phyloP scores from a whole-genome alignment of 768 basidiomycete genomes.

The Russula earlei region DNA sequence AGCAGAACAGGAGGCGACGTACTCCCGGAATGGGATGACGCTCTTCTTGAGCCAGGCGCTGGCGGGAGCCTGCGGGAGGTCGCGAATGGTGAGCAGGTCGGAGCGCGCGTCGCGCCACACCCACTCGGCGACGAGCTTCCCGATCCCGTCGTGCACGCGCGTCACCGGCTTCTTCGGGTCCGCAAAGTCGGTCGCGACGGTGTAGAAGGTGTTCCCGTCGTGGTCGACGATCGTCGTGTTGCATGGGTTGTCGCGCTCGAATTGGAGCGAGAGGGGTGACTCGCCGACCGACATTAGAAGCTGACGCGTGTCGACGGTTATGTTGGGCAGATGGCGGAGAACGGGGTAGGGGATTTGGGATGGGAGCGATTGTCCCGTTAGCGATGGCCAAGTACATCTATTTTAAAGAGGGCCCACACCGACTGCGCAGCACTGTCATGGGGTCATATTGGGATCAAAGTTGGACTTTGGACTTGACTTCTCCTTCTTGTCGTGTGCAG shows the following conservation, averaged over 20 bases:
- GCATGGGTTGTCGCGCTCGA: slow-evolving; percentile 19
- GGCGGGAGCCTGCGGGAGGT: background rate
- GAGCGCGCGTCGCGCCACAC: slow-evolving; percentile 18
- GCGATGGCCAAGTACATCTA: too few relatives aligned
- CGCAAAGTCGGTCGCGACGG: slow-evolving; percentile 16
- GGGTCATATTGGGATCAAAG: too few relatives aligned
- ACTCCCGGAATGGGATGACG: slow-evolving; percentile 17
- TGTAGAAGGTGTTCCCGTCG: slow-evolving; percentile 5
- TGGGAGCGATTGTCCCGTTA: too few relatives aligned
- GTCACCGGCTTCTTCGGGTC: slow-evolving; percentile 8
- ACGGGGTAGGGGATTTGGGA: too few relatives aligned
- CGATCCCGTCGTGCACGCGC: slow-evolving; percentile 8
- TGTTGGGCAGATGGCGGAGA: background rate
- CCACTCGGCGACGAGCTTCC: slow-evolving; percentile 18
- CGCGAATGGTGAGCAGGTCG: slow-evolving; percentile 17
- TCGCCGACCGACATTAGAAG: background rate
- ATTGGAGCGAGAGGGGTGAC: background rate
- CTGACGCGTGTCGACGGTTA: background rate
- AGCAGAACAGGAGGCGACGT: background rate
- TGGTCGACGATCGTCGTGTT: slow-evolving; percentile 17
- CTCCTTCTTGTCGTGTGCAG: too few relatives aligned
- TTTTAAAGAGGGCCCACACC: too few relatives aligned
- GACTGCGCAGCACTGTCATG: too few relatives aligned
- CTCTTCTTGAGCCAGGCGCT: slow-evolving; percentile 20
- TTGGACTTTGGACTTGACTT: too few relatives aligned